phyloP scores from a whole-genome alignment of 345 rosid species.

The Acer yangbiense region DNA sequence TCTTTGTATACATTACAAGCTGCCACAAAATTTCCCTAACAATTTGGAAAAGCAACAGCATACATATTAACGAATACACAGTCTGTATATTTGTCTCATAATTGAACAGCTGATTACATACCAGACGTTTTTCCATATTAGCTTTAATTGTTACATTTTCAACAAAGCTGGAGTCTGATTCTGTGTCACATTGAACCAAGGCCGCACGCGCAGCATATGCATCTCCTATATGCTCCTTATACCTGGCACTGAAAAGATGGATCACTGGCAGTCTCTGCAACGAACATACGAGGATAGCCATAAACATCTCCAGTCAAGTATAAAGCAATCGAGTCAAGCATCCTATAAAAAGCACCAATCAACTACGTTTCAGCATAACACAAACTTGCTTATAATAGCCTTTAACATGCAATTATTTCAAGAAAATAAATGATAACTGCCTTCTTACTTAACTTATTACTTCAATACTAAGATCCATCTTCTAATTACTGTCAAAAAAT shows the following conservation, averaged over 20 bases:
- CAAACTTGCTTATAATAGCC: slow-evolving; percentile 14
- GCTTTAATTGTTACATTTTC: slow-evolving; percentile 64
- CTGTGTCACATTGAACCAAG: slow-evolving; percentile 45
- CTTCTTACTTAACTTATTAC: neutral
- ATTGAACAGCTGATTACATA: slow-evolving; percentile 29
- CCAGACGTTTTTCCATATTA: slow-evolving; percentile 93
- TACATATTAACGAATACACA: neutral
- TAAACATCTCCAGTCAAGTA: slow-evolving; percentile 32
- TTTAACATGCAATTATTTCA: neutral
- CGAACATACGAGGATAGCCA: slow-evolving; percentile 29
- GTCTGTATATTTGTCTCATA: neutral
- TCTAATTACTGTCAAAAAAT: neutral
- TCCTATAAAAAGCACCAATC: slow-evolving; percentile 25
- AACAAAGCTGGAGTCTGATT: slow-evolving; percentile 57
- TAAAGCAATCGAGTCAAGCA: slow-evolving; percentile 29
- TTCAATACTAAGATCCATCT: neutral
- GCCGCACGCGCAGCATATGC: slow-evolving; percentile 62
- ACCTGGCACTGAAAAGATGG: slow-evolving; percentile 74
- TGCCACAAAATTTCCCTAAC: slow-evolving; percentile 67
- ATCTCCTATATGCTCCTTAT: slow-evolving; percentile 73
- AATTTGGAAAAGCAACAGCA: slow-evolving; percentile 25
- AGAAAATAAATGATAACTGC: neutral
- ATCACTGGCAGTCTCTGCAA: slow-evolving; percentile 65
- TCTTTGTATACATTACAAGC: slow-evolving; percentile 64
- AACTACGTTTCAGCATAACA: slow-evolving; percentile 19